A percentile compares a stretch with the other conserved stretches of the same genome.
Conservation (phyloP, 1,284 basidiomycete species). For the Melampsora medusae region DNA sequence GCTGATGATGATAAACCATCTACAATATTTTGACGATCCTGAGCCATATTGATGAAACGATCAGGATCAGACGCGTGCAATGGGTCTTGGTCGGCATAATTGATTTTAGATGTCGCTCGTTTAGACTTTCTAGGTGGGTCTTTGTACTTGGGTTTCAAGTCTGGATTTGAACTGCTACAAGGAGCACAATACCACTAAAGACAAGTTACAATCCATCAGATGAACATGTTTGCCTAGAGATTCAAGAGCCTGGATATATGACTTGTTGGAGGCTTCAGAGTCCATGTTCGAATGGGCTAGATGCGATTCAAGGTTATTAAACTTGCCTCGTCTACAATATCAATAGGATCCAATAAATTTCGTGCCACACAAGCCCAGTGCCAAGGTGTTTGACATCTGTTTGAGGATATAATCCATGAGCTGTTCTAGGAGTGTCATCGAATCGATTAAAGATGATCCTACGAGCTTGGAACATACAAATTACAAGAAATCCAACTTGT, state of each 20-base stretch:
- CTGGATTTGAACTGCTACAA: conserved; percentile 14
- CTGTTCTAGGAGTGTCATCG: too few relatives aligned
- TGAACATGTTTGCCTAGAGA: conserved; percentile 1
- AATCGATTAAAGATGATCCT: too few relatives aligned
- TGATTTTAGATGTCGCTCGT: conserved; percentile 14
- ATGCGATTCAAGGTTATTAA: background rate
- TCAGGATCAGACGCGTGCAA: conserved; percentile 15
- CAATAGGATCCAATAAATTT: conserved; percentile 31
- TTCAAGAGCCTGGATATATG: background rate
- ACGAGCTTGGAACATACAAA: too few relatives aligned
- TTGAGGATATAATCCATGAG: too few relatives aligned
- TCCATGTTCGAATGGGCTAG: background rate
- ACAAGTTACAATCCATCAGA: background rate
- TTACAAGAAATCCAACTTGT: too few relatives aligned
- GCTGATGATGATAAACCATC: conserved; percentile 20
- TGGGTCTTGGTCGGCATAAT: background rate
- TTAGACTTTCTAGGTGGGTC: conserved; percentile 30
- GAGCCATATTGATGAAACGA: conserved; percentile 23
- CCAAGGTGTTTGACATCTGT: conserved; percentile 29
- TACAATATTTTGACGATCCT: conserved; percentile 19
- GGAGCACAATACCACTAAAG: conserved; percentile 12
- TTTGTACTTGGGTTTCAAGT: conserved; percentile 12
- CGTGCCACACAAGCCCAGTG: conserved; percentile 37
- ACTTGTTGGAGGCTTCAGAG: background rate
- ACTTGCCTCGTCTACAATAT: conserved; percentile 30